Evolutionary conservation across 176 grass and related monocot genomes (phyloP).

Genomic region (Coix lacrymajobi): DNA sequence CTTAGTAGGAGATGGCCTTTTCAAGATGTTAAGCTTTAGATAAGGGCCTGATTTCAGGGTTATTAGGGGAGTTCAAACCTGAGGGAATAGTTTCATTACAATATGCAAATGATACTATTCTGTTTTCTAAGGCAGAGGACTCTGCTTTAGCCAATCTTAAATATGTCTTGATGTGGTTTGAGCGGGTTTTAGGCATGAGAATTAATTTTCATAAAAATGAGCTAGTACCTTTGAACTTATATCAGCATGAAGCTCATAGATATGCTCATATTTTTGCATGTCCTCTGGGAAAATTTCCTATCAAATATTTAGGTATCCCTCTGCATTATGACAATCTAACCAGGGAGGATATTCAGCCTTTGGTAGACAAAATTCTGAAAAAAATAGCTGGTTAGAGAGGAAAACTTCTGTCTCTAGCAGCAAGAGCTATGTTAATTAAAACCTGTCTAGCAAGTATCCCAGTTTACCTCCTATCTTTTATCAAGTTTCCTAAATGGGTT

Average conservation of each 20-base stretch:
- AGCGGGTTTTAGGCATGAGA: background rate
- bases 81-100: background rate
- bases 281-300: background rate
- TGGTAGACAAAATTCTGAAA: background rate
- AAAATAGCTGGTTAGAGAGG: background rate
- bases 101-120: background rate
- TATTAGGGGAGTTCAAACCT: background rate
- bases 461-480: background rate
- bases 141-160: fast-evolving
- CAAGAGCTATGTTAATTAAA: background rate
- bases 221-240: background rate
- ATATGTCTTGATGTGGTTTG: background rate
- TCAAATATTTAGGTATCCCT: background rate
- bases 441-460: background rate
- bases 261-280: too few species aligned
- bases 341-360: background rate
- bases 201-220: background rate
- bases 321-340: background rate
- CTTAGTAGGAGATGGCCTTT: background rate
- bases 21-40: background rate
- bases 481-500: background rate
- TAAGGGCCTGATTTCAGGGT: fast-evolving
- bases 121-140: background rate
- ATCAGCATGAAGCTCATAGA: fast-evolving
- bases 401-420: background rate